Evolutionary conservation across 768 basidiomycete species (phyloP).

Genomic region (Boletus barrowsii): DNA sequence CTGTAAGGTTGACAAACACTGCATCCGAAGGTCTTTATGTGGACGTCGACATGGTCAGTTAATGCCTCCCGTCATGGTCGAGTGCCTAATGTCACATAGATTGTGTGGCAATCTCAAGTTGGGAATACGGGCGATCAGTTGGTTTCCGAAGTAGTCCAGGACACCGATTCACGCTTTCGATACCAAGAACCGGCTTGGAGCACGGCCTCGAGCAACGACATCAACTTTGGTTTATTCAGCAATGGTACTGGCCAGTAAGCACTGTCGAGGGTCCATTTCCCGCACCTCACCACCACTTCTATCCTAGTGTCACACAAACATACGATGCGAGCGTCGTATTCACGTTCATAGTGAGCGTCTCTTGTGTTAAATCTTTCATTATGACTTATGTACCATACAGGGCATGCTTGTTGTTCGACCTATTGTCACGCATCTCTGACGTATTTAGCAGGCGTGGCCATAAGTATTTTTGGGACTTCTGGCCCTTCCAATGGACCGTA

Average conservation of each 20-base stretch:
- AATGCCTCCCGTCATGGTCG: not conserved
- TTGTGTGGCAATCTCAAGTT: conserved; percentile 30
- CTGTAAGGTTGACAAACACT: conserved; percentile 32
- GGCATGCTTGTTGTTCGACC: conserved; percentile 12
- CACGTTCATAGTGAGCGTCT: conserved; percentile 39
- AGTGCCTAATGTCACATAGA: conserved; percentile 9
- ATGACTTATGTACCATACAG: conserved; percentile 14
- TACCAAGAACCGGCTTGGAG: conserved; percentile 40
- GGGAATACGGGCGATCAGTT: conserved; percentile 15
- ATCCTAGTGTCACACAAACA: conserved; percentile 33
- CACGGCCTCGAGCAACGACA: conserved; percentile 19
- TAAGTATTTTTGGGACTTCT: conserved; percentile 45
- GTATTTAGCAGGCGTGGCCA: conserved; percentile 35
- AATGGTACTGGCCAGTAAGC: conserved; percentile 45
- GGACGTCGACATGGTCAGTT: conserved; percentile 45
- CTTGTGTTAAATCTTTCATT: not conserved
- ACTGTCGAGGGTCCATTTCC: not conserved
- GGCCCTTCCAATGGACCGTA: conserved; percentile 37
- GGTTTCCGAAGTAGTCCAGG: conserved; percentile 25
- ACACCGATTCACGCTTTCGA: conserved; percentile 38
- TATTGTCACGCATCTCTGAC: not conserved
- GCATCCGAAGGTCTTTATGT: conserved; percentile 34
- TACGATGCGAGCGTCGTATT: conserved; percentile 35
- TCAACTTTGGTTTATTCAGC: conserved; percentile 37
- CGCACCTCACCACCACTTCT: not conserved